phyloP scores from a whole-genome alignment of 202 grass and related monocot species.

The Brachypodium distachyon region DNA sequence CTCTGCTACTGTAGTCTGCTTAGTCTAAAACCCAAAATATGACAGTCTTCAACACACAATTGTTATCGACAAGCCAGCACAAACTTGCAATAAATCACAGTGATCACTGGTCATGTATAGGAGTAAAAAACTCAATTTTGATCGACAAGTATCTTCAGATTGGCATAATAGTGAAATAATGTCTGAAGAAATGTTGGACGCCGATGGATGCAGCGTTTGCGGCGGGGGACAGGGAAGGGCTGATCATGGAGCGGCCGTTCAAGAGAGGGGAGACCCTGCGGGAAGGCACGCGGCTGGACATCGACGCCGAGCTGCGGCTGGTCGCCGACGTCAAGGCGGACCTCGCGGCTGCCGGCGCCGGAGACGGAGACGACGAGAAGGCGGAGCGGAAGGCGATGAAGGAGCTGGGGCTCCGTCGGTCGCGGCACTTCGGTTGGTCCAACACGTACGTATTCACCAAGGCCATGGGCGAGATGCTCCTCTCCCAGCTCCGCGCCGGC shows the following conservation, averaged over 20 bases:
- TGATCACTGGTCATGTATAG: too few species aligned
- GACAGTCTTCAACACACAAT: too few species aligned
- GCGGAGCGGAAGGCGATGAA: conserved; percentile 45
- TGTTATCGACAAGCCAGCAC: too few species aligned
- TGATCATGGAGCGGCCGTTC: conserved; percentile 56
- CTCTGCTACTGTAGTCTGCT: too few species aligned
- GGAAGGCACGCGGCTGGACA: conserved; percentile 42
- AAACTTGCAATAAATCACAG: too few species aligned
- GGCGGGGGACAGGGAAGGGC: conserved; percentile 38
- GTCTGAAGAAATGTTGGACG: not conserved
- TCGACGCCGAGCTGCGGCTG: conserved; percentile 57
- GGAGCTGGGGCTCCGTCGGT: conserved; percentile 61
- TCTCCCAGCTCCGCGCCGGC: conserved; percentile 33
- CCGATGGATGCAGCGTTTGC: conserved; percentile 50
- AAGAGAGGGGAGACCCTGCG: conserved; percentile 36
- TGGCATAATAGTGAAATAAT: too few species aligned
- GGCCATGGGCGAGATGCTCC: conserved; percentile 84
- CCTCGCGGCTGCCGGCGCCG: not conserved
- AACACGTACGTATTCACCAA: conserved; percentile 95
- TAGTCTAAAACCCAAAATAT: too few species aligned
- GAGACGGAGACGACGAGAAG: not conserved
- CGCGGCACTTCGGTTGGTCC: conserved; percentile 67
- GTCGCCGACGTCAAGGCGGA: conserved; percentile 34
- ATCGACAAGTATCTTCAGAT: too few species aligned
- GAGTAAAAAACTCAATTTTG: too few species aligned